Base-by-base conservation (phyloP, 192 early-diverging fungal species). In the Linnemannia exigua region DNA sequence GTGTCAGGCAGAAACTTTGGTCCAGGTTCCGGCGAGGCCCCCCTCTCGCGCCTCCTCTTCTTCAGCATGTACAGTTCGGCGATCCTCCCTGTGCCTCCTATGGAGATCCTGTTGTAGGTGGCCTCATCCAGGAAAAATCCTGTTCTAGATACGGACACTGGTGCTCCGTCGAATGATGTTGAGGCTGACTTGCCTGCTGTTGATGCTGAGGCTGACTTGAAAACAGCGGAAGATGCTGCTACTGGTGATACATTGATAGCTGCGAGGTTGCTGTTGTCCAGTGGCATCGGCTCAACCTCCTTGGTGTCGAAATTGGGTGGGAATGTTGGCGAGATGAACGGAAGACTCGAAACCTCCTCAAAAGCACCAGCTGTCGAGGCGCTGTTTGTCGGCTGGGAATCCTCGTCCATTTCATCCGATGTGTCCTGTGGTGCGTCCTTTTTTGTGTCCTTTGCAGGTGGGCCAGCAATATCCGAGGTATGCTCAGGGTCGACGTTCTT, bases 51-150 rank as follows among this genome's bases (percentile, higher is more conserved):
- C 15, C 47, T n/a, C 12, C 67, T 25, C 48, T 70, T 68, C 31
- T 76, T 69, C 8, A 41, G 28, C 46, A 76, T 61, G n/a, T 72
- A 84, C 7, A 28, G 17, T 31, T 63, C 76, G 19, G 72, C 66
- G 3, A 75, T 36, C 17, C 71, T 33, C 35, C 51, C 72, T 38
- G 67, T 66, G 19, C 82, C 76, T 20, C 67, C 44, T 2, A 46
- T 67, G 0, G 82, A 84, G 15, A 78, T 20, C 20, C 70, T 25
- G 41, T 84, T 79, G 72, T 72, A 84, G 46, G 67, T 22, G 41
- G 70, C 35, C 31, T 78, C 76, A n/a, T 67, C 72, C 52, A 84
- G 70, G 33, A 84, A 84, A 46, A 51, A 54, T 51, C 22, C 17
- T 22, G 28, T 25, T 14, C 17, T 52, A n/a, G 80, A 63, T 63